Evolutionary conservation across 345 rosid genomes (phyloP), one percentile per base, ranked within the genome.

Genomic region (Brassica juncea): DNA sequence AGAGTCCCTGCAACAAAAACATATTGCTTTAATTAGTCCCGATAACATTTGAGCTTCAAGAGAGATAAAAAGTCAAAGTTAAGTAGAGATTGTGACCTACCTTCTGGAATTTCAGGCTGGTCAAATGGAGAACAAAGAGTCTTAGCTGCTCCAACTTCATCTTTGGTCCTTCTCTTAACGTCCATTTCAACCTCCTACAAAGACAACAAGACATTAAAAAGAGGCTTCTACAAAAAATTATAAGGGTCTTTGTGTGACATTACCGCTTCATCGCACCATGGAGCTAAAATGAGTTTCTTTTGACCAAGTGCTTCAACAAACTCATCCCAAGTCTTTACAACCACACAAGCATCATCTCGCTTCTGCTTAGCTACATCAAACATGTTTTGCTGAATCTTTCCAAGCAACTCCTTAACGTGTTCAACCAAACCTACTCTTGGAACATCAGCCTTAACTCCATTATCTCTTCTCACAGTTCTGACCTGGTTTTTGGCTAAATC

Each of bases 261-360:
- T 47, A 91, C 99, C 97, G 88, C 92, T 74, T 92, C 98, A 60
- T 92, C 93, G 60, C 99, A 90, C 99, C 99, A 94, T 11, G 99
- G 99, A 81, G 99, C 98, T 77, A 94, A 85, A 76, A 94, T 90
- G 89, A 94, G 80, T 80, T 94, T 91, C 90, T 80, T 92, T 37
- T 90, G 82, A 64, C 82, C 80, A 6, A 92, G 90, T 75, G 94
- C 98, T 59, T 83, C 88, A 15, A 81, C 77, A 66, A 94, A 94
- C 78, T 91, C 97, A 59, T 91, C 97, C 99, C 98, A 92, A 28
- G 94, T 91, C 78, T 85, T 86, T 49, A 49, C 57, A 5, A 84
- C 83, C 42, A 91, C 66, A 76, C 94, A 94, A 5, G 57, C 19
- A 34, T 85, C 91, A 71, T 92, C 94, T 55, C 94, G 83, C 75